Evolutionary conservation across 768 basidiomycete genomes (phyloP).

Genomic region (Suillus bovinus): DNA sequence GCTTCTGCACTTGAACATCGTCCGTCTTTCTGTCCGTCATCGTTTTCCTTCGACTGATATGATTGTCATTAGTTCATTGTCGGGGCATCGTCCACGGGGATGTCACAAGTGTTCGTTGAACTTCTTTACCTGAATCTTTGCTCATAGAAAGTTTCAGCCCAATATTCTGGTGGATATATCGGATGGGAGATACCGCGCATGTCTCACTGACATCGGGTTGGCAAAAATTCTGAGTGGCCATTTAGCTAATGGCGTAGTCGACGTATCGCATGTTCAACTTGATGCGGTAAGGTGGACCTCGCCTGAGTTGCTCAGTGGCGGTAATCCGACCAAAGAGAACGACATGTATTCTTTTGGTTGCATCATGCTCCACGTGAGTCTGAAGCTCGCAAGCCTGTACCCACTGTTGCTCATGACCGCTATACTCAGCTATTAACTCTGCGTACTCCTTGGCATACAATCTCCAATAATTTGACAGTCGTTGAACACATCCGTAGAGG

Average conservation of each 20-base stretch:
- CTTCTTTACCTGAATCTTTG: not conserved
- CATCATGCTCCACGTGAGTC: slow-evolving; percentile 15
- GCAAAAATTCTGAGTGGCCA: slow-evolving; percentile 37
- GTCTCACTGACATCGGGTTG: slow-evolving; percentile 43
- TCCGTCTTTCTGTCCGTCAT: not conserved
- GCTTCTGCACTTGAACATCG: slow-evolving; percentile 2
- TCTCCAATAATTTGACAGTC: not conserved
- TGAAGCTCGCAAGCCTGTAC: not conserved
- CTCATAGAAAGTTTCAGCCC: slow-evolving; percentile 26
- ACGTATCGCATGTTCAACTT: not conserved
- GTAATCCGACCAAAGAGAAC: slow-evolving; percentile 21
- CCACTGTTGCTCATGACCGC: not conserved
- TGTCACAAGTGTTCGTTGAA: slow-evolving; percentile 4
- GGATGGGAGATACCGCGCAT: slow-evolving; percentile 32
- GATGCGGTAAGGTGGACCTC: slow-evolving; percentile 47
- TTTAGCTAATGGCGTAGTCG: not conserved
- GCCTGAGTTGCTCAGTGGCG: slow-evolving; percentile 34
- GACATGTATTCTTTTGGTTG: slow-evolving; percentile 42
- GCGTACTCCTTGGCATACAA: not conserved
- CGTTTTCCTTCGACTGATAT: not conserved
- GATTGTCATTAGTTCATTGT: slow-evolving; percentile 1
- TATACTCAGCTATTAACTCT: not conserved
- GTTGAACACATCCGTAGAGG: not conserved
- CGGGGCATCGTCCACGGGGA: not conserved
- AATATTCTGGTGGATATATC: slow-evolving; percentile 40